A percentile compares a stretch with the other conserved stretches of the same genome.
Conservation (phyloP, 1,284 basidiomycete species). For the Ganoderma resinaceum region DNA sequence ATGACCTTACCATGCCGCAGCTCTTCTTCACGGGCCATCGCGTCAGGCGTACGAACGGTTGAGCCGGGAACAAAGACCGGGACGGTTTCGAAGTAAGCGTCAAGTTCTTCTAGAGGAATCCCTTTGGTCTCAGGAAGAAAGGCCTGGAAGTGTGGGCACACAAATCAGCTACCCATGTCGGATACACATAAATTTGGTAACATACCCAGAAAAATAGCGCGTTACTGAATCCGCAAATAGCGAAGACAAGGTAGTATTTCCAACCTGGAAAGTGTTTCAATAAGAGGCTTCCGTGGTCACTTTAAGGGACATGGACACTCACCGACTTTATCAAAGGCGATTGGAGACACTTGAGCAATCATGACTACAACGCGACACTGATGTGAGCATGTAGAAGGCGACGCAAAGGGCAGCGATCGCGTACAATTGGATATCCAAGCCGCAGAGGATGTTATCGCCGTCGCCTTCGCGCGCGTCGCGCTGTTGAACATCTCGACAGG, state of each 20-base stretch:
- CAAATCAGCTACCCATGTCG: neutral
- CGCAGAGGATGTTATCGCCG: slow-evolving; percentile 60
- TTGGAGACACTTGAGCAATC: slow-evolving; percentile 57
- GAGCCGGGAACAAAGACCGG: slow-evolving; percentile 58
- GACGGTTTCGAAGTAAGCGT: slow-evolving; percentile 57
- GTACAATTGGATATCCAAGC: slow-evolving; percentile 58
- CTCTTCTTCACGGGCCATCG: slow-evolving; percentile 53
- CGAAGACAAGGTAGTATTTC: slow-evolving; percentile 64
- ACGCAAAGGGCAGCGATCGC: slow-evolving; percentile 17
- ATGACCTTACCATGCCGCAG: slow-evolving; percentile 45
- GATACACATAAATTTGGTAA: neutral
- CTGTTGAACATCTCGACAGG: slow-evolving; percentile 59
- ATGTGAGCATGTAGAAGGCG: slow-evolving; percentile 23
- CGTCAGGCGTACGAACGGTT: slow-evolving; percentile 44
- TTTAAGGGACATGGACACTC: neutral
- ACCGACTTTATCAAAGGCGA: slow-evolving; percentile 56
- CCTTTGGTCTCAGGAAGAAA: slow-evolving; percentile 51
- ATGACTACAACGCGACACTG: slow-evolving; percentile 27
- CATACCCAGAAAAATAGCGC: slow-evolving; percentile 60
- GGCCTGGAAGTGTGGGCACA: slow-evolving; percentile 15
- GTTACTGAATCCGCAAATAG: slow-evolving; percentile 67
- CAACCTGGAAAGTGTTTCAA: slow-evolving; percentile 35
- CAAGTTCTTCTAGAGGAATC: slow-evolving; percentile 62
- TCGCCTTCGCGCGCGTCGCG: slow-evolving; percentile 65
- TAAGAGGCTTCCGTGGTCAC: neutral